Percentiles rank a stretch among this genome's conserved stretches.
Conservation (phyloP, 2,329 filamentous ascomycete species). For the Penicillium sp. region DNA sequence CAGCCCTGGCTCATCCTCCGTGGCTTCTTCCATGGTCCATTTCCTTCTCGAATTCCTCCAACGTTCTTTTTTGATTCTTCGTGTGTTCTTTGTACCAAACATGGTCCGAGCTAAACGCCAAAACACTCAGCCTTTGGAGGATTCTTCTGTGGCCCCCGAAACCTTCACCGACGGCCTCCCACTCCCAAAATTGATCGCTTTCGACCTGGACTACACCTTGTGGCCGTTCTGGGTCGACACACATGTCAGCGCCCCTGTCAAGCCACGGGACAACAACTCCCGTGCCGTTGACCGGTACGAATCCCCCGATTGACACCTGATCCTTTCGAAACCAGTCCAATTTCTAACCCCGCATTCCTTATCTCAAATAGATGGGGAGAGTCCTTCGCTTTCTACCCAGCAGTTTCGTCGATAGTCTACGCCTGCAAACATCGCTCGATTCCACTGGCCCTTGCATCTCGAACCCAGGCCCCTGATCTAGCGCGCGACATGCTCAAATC, state of each 20-base stretch:
- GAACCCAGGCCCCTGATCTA: conserved; percentile 76
- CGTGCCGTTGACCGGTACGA: conserved; percentile 45
- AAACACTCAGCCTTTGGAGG: conserved; percentile 36
- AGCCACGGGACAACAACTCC: conserved; percentile 56
- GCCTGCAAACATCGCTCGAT: conserved; percentile 57
- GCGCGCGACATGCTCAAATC: conserved; percentile 77
- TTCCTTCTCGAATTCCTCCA: not conserved
- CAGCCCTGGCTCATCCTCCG: not conserved
- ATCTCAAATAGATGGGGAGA: conserved; percentile 55
- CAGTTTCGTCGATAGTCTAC: conserved; percentile 67
- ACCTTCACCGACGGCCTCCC: conserved; percentile 67
- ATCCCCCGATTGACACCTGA: not conserved
- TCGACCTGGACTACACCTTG: conserved; percentile 97
- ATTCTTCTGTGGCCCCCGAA: conserved; percentile 45
- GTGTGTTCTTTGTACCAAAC: not conserved
- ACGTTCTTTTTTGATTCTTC: not conserved
- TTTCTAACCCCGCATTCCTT: conserved; percentile 8
- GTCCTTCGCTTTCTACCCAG: conserved; percentile 67
- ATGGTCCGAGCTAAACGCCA: conserved; percentile 40
- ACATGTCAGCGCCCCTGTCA: conserved; percentile 75
- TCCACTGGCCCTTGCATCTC: conserved; percentile 71
- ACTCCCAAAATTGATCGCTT: conserved; percentile 79
- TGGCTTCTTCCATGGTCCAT: conserved; percentile 5
- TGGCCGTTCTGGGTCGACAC: conserved; percentile 99
- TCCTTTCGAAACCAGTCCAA: not conserved